Percentiles rank a stretch among this genome's conserved stretches.
Evolutionary conservation across 179 eudicot species (phyloP).

Genomic region (Amaranthus tricolor): DNA sequence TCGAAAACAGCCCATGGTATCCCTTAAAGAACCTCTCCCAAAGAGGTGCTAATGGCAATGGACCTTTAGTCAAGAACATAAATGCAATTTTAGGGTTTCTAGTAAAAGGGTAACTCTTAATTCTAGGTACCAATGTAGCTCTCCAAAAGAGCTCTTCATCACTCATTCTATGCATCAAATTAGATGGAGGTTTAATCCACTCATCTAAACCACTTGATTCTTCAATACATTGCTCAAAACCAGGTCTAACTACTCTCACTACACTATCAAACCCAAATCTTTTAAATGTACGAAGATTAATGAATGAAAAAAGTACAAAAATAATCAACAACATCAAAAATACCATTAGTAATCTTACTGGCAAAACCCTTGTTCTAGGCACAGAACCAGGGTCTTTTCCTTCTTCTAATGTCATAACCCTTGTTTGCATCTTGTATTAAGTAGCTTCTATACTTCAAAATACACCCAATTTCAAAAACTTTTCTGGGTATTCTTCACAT

Average conservation of each 20-base stretch:
- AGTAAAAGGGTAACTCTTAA: conserved; percentile 33
- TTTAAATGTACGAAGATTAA: conserved; percentile 54
- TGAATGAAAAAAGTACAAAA: conserved; percentile 51
- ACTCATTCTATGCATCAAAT: conserved; percentile 49
- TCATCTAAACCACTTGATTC: conserved; percentile 33
- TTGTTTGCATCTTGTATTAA: conserved; percentile 33
- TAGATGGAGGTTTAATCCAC: conserved; percentile 39
- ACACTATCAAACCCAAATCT: conserved; percentile 45
- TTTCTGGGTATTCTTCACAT: background rate
- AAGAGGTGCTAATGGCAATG: conserved; percentile 50
- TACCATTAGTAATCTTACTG: conserved; percentile 52
- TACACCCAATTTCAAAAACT: background rate
- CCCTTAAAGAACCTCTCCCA: conserved; percentile 50
- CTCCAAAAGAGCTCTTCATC: conserved; percentile 54
- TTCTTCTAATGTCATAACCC: conserved; percentile 58
- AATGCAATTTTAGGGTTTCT: conserved; percentile 49
- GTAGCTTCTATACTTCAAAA: too few species aligned
- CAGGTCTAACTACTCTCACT: conserved; percentile 38
- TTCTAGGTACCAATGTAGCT: conserved; percentile 44
- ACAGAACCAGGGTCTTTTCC: conserved; percentile 55
- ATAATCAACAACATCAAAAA: conserved; percentile 53
- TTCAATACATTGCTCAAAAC: conserved; percentile 46
- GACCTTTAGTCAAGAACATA: conserved; percentile 61
- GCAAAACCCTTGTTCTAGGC: conserved; percentile 59
- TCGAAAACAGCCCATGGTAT: conserved; percentile 35